Evolutionary conservation across 2,329 filamentous ascomycete genomes (phyloP), one percentile per base, ranked within the genome.

Genomic region (Fusarium floridanum): DNA sequence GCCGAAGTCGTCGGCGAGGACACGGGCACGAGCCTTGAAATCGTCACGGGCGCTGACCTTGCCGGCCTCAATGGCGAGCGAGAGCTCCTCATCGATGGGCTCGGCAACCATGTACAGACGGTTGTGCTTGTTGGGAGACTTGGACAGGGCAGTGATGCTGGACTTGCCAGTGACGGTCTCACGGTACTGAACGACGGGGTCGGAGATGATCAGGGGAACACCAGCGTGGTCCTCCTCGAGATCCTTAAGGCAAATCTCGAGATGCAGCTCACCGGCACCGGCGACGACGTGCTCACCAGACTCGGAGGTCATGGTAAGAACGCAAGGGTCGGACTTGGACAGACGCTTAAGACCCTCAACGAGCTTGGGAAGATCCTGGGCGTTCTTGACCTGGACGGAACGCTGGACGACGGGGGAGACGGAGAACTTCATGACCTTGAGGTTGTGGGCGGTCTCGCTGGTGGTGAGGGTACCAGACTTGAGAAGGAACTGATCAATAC

Each of bases 391-490:
- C 89, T 98, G 95, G 83, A 99, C 97, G 86, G 97, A 98, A 81
- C 96, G 96, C 89, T 94, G 96, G 79, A 99, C 97, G 88, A 99
- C 97, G 82, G 97, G 97, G 72, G 97, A 98, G 85, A 99, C 97
- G 84, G 97, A 99, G 94, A 99, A 99, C 91, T 98, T 98, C 97
- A 99, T 99, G 89, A 99, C 97, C 93, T 98, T 98, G 83, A 99
- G 89, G 93, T 99, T 99, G 93, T 99, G 97, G 85, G 97, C 96
- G 78, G 95, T 97, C 80, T 99, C 97, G 84, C 91, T 92, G 85
- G 96, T 98, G 88, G 95, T 98, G 82, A 99, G 94, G 83, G 97
- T 99, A 93, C 97, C 97, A 85, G 97, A 98, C 93, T 99, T 99
- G 90, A 99, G 95, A 91, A 99, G 91, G 94, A 98, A 99, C 92